A percentile compares a stretch with the other conserved stretches of the same genome.
Evolutionary conservation across 805 yeast species (phyloP).

Genomic region (Ogataea henricii): DNA sequence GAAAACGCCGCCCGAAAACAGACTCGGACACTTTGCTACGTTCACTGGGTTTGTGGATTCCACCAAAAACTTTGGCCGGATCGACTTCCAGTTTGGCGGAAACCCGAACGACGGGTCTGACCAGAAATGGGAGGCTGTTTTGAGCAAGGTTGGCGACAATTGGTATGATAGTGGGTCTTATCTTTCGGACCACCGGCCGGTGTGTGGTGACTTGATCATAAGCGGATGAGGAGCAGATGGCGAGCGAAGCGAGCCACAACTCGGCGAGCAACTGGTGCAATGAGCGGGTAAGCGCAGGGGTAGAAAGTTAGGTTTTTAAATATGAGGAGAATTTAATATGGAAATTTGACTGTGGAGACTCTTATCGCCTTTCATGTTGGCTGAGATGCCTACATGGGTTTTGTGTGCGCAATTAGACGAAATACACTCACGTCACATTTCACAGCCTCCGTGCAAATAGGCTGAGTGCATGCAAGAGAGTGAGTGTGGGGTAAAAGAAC

Average conservation of each 20-base stretch:
- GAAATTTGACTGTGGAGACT: no score
- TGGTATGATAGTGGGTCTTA: conserved; percentile 37
- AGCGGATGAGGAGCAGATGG: not conserved
- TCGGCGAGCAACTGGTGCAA: no score
- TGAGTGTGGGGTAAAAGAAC: no score
- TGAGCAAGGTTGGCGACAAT: conserved; percentile 39
- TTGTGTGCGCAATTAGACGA: no score
- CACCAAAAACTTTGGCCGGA: conserved; percentile 30
- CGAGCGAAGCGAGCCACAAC: not conserved
- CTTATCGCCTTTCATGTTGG: no score
- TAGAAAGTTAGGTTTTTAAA: no score
- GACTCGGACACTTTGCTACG: conserved; percentile 40
- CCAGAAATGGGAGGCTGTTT: conserved; percentile 23
- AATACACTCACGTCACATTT: no score
- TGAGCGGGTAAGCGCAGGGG: no score
- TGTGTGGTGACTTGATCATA: conserved; percentile 33
- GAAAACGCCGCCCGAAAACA: conserved; percentile 25
- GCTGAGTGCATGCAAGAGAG: no score
- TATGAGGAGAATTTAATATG: no score
- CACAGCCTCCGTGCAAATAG: no score
- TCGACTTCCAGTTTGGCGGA: conserved; percentile 43
- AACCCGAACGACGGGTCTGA: conserved; percentile 21
- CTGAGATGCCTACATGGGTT: no score
- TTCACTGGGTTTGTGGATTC: conserved; percentile 41
- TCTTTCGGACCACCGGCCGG: conserved; percentile 52